Evolutionary conservation across 2,329 filamentous ascomycete genomes (phyloP), one percentile per base, ranked within the genome.

Genomic region (Aureobasidium sp.): DNA sequence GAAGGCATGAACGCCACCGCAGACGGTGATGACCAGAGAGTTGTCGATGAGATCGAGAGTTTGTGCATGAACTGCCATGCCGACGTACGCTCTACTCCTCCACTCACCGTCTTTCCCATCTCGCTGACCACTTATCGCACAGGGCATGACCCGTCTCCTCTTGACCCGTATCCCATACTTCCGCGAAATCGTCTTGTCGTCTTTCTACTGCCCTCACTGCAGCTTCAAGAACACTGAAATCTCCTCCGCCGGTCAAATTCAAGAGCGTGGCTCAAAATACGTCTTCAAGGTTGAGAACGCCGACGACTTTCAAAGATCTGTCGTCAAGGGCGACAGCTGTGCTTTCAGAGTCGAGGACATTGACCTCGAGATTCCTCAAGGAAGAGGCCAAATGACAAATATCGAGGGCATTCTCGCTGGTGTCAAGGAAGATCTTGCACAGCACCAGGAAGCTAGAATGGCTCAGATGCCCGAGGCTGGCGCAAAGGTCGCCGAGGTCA

Each of bases 141-240:
- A 94, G 87, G 93, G 93, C 63, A 80, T 76, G 1, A 98, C 93
- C 12, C 81, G 85, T 55, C 80, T 98, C 19, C 82, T 98, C 38
- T 82, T 98, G 52, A 95, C 94, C 14, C 83, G 83, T 59, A 96
- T 98, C 53, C 93, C 93, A 14, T 97, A 89, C 78, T 98, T 98
- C 77, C 89, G 90, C 73, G 91, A 98, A 70, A 84, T 98, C 58
- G 89, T 98, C 64, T 81, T 98, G 70, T 95, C 96, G 84, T 97
- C 91, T 58, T 98, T 98, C 71, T 80, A 81, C 60, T 98, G 93
- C 76, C 83, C 88, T 5, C 82, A 96, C 71, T 98, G 93, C 74
- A 76, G 83, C 66, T 85, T 91, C 71, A 83, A 86, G 60, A 95
- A 97, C 75, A 90, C 90, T 69, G 91, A 96, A 63, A 86, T 98